Conservation (phyloP, 441 rosid species). For the Isatis lusitanica region DNA sequence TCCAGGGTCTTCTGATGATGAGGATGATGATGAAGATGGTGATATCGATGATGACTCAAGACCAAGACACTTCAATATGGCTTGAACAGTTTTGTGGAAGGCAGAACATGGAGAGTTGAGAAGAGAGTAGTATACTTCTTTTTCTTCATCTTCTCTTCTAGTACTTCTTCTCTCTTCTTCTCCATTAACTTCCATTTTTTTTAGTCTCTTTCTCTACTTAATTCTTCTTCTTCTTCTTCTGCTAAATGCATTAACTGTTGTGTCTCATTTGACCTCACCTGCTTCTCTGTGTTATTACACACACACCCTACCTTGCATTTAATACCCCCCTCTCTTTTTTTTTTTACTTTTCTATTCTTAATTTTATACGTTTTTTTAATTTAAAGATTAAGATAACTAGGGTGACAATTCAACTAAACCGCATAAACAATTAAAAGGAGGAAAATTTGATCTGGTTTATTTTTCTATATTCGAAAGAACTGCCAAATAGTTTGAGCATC, state of each 20-base stretch:
- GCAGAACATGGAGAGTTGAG: slow-evolving; percentile 33
- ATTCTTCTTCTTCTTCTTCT: slow-evolving; percentile 22
- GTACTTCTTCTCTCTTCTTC: slow-evolving; percentile 26
- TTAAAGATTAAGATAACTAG: background rate
- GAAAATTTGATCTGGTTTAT: background rate
- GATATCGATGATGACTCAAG: slow-evolving; percentile 20
- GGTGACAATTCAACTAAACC: background rate
- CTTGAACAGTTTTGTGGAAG: slow-evolving; percentile 27
- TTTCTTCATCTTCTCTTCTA: slow-evolving; percentile 29
- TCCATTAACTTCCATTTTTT: slow-evolving; percentile 29
- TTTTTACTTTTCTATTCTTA: background rate
- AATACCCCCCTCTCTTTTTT: slow-evolving; percentile 5
- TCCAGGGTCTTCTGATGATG: slow-evolving; percentile 18
- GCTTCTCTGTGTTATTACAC: slow-evolving; percentile 27
- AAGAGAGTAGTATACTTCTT: slow-evolving; percentile 26
- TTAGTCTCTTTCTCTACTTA: background rate
- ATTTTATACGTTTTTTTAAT: background rate
- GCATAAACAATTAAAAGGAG: background rate
- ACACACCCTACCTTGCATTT: slow-evolving; percentile 34
- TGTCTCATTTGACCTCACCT: slow-evolving; percentile 25
- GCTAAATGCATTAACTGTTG: slow-evolving; percentile 31
- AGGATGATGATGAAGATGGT: slow-evolving; percentile 1
- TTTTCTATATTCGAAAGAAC: background rate
- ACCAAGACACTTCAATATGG: slow-evolving; percentile 36
- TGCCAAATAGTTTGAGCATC: background rate